Percentiles rank a stretch among this genome's conserved stretches.
Evolutionary conservation across 2,329 filamentous ascomycete species (phyloP).

Genomic region (Colletotrichum sansevieriae): DNA sequence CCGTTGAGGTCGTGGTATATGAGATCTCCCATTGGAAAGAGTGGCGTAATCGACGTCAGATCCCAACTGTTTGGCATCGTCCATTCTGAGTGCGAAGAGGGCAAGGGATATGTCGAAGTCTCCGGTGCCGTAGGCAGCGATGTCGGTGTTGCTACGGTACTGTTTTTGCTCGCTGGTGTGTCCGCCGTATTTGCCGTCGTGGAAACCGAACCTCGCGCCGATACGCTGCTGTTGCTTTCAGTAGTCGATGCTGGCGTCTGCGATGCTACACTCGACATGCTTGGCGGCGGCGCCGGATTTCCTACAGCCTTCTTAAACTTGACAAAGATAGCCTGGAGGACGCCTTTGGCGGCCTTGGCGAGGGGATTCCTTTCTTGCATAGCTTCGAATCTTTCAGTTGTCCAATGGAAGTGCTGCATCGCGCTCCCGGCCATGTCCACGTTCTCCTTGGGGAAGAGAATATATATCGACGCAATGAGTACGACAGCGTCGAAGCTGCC

Average conservation of each 20-base stretch:
- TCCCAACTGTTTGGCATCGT: constrained; percentile 60
- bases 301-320: constrained; percentile 66
- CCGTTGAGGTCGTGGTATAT: constrained; percentile 68
- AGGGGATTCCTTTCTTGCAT: constrained; percentile 67
- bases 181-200: constrained; percentile 33
- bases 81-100: constrained; percentile 48
- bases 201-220: constrained; percentile 39
- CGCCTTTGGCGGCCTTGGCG: constrained; percentile 66
- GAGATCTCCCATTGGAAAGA: constrained; percentile 70
- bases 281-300: constrained; percentile 42
- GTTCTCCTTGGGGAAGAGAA: constrained; percentile 70
- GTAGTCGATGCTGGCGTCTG: constrained; percentile 41
- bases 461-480: constrained; percentile 71
- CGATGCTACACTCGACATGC: constrained; percentile 34
- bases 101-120: constrained; percentile 35
- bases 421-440: constrained; percentile 60
- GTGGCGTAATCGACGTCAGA: constrained; percentile 64
- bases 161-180: constrained; percentile 41
- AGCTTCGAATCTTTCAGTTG: constrained; percentile 68
- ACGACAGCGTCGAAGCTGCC: constrained; percentile 75
- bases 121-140: constrained; percentile 47
- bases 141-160: constrained; percentile 37
- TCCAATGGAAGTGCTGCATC: constrained; percentile 70
- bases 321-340: constrained; percentile 67
- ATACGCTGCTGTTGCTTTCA: constrained; percentile 38